Percentiles rank a stretch among this genome's conserved stretches.
phyloP scores from a whole-genome alignment of 305 asterid genomes.

The Salvia sclarea region DNA sequence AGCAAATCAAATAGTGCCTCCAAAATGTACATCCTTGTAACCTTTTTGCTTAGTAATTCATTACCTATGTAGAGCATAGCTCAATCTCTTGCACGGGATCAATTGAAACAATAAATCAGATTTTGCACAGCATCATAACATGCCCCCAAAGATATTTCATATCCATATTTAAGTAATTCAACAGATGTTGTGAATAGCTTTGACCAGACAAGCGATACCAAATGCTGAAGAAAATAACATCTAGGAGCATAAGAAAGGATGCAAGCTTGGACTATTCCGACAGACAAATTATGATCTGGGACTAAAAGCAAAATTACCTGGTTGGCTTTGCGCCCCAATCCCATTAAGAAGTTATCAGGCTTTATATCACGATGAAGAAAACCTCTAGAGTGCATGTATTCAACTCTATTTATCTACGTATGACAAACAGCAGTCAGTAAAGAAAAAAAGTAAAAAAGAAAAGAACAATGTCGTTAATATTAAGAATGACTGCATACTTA shows the following conservation, averaged over 20 bases:
- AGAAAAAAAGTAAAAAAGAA: conserved; percentile 18
- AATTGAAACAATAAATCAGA: conserved; percentile 2
- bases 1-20: not conserved
- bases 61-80: not conserved
- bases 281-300: not conserved
- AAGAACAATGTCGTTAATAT: conserved; percentile 7
- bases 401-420: conserved; percentile 86
- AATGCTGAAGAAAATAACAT: conserved; percentile 23
- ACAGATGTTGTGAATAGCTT: not conserved
- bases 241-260: conserved; percentile 7
- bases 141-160: not conserved
- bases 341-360: conserved; percentile 98
- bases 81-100: not conserved
- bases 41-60: conserved; percentile 11
- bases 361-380: conserved; percentile 97
- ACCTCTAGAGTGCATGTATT: conserved; percentile 92
- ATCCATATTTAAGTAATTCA: conserved; percentile 12
- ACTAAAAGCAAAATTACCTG: conserved; percentile 55
- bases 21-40: not conserved
- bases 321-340: conserved; percentile 95
- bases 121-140: not conserved
- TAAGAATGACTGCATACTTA: conserved; percentile 41
- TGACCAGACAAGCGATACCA: conserved; percentile 5
- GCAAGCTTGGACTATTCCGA: not conserved
- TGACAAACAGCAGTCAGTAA: conserved; percentile 17